phyloP scores from a whole-genome alignment of 305 asterid genomes.

The Fraxinus dipetala region DNA sequence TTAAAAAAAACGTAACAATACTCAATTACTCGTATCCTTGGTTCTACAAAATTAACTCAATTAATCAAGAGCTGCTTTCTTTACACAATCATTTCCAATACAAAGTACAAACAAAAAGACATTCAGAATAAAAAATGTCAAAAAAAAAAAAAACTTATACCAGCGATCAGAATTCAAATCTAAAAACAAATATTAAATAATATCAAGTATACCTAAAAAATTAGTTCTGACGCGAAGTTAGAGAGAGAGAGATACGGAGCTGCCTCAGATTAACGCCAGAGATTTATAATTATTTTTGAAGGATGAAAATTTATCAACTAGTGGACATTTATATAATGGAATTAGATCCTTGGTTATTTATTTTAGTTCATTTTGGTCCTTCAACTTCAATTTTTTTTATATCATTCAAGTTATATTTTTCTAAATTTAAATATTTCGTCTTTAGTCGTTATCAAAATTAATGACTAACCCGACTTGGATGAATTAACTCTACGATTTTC shows the following conservation, averaged over 20 bases:
- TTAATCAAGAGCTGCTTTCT: not conserved
- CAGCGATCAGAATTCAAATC: slow-evolving; percentile 11
- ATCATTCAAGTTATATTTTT: not conserved
- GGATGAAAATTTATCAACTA: slow-evolving; percentile 8
- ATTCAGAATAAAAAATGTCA: not conserved
- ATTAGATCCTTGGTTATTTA: not conserved
- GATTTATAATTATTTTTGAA: slow-evolving; percentile 16
- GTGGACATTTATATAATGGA: slow-evolving; percentile 20
- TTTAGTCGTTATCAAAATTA: not conserved
- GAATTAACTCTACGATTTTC: not conserved
- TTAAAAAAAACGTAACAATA: not conserved
- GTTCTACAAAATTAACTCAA: not conserved
- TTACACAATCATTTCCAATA: not conserved
- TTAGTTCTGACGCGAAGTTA: slow-evolving; percentile 32
- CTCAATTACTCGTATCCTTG: not conserved
- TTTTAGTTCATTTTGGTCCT: not conserved
- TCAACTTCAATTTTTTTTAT: not conserved
- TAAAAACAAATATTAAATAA: slow-evolving; percentile 17
- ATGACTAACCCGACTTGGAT: not conserved
- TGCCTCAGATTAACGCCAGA: slow-evolving; percentile 30
- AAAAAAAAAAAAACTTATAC: not conserved
- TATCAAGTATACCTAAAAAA: slow-evolving; percentile 23
- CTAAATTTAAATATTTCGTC: not conserved
- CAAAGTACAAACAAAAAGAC: not conserved
- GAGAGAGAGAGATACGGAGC: slow-evolving; percentile 22